A percentile compares a stretch with the other conserved stretches of the same genome.
phyloP scores from a whole-genome alignment of 1,284 basidiomycete genomes.

The Ustilago nuda region DNA sequence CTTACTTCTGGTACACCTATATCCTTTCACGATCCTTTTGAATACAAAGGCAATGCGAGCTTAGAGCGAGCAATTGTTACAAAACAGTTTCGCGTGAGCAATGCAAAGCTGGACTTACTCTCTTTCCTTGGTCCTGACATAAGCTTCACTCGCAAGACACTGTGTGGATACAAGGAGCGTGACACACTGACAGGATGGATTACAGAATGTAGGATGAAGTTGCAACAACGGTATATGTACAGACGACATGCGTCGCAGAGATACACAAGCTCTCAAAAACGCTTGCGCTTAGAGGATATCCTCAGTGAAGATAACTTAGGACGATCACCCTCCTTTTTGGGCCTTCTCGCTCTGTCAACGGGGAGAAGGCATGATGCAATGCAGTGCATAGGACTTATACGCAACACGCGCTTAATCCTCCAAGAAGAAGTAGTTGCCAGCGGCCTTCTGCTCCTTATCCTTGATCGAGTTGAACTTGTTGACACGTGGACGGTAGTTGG shows the following conservation, averaged over 20 bases:
- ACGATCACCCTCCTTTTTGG: background rate
- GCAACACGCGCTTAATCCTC: slow-evolving; percentile 52
- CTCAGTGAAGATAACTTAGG: background rate
- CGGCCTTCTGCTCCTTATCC: slow-evolving; percentile 69
- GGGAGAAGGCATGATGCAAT: slow-evolving; percentile 1
- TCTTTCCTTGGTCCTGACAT: background rate
- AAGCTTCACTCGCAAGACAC: background rate
- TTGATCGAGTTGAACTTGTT: slow-evolving; percentile 69
- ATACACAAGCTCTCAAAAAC: background rate
- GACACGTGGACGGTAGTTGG: slow-evolving; percentile 67
- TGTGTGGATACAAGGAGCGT: background rate
- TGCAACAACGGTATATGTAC: slow-evolving; percentile 4
- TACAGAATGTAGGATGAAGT: background rate
- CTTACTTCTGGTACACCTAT: too few relatives aligned
- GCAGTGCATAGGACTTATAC: background rate
- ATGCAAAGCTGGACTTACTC: too few relatives aligned
- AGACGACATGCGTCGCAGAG: background rate
- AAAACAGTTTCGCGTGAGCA: too few relatives aligned
- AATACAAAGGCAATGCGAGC: too few relatives aligned
- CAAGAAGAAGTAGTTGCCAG: slow-evolving; percentile 68
- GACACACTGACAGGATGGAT: background rate
- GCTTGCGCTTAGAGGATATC: background rate
- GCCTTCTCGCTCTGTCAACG: background rate
- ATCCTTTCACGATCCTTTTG: too few relatives aligned
- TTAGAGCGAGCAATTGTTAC: too few relatives aligned